A percentile compares a stretch with the other conserved stretches of the same genome.
These are phyloP conservation scores for Leccinum solheimii DNA, from an alignment of 1,284 basidiomycete genomes.

Conservation along the genomic window DNA sequence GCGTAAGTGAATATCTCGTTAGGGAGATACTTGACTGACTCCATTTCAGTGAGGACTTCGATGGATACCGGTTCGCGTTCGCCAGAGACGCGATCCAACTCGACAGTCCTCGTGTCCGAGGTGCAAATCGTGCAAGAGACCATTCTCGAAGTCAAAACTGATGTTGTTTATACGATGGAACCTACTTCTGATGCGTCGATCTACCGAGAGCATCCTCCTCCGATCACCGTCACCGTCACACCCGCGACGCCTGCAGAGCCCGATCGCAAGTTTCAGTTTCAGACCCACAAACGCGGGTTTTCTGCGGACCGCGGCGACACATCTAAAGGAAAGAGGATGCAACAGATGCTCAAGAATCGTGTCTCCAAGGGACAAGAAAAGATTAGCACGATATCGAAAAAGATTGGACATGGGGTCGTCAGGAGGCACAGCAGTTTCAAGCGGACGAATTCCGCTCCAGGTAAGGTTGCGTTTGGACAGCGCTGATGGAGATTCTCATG, in stretches of 20 bases:
- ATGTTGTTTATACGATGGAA: conserved; percentile 5
- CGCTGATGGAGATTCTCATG: background rate
- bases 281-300: conserved; percentile 22
- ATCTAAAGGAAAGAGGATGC: conserved; percentile 65
- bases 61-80: conserved; percentile 32
- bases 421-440: conserved; percentile 51
- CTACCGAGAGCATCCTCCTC: conserved; percentile 22
- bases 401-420: conserved; percentile 68
- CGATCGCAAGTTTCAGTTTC: conserved; percentile 23
- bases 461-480: conserved; percentile 37
- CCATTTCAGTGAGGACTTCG: conserved; percentile 32
- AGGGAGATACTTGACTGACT: background rate
- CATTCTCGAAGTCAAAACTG: conserved; percentile 14
- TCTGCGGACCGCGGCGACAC: conserved; percentile 43
- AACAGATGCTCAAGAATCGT: conserved; percentile 68
- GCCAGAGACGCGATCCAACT: conserved; percentile 23
- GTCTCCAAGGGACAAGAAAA: conserved; percentile 71
- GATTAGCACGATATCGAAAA: conserved; percentile 74
- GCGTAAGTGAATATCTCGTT: conserved; percentile 17
- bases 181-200: conserved; percentile 1
- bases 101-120: conserved; percentile 20
- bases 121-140: conserved; percentile 10
- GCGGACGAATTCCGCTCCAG: conserved; percentile 63
- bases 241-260: conserved; percentile 46
- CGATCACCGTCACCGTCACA: conserved; percentile 44